These are phyloP conservation scores for Pilasporangium apinafurcum DNA, from an alignment of 352 stramenopile species.

Conservation along the genomic window DNA sequence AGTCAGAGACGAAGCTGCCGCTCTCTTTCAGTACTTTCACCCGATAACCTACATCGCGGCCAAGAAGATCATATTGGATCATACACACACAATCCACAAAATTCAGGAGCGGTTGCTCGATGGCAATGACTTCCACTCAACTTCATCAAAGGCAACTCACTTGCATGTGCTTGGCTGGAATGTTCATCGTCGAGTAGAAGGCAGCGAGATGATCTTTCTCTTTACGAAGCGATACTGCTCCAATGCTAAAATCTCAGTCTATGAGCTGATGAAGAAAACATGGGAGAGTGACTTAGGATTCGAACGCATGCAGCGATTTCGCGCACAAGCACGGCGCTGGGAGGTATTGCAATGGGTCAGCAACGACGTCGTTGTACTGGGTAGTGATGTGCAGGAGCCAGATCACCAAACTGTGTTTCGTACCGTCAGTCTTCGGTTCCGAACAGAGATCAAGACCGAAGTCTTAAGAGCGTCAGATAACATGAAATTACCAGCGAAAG, in stretches of 20 bases:
- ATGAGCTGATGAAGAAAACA: conserved; percentile 25
- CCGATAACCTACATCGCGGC: conserved; percentile 18
- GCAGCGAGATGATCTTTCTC: conserved; percentile 26
- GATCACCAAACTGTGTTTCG: conserved; percentile 36
- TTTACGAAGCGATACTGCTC: conserved; percentile 35
- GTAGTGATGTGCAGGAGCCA: conserved; percentile 29
- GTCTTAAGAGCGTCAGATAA: too few relatives aligned
- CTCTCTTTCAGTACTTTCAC: too few relatives aligned
- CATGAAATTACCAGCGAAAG: too few relatives aligned
- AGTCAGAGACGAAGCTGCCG: too few relatives aligned
- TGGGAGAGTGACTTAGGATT: conserved; percentile 32
- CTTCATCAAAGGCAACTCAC: too few relatives aligned
- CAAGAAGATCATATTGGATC: conserved; percentile 29
- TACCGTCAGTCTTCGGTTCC: conserved; percentile 36
- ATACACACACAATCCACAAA: conserved; percentile 16
- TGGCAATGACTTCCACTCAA: conserved; percentile 16
- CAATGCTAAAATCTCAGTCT: conserved; percentile 22
- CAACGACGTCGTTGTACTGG: conserved; percentile 30
- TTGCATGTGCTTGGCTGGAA: conserved; percentile 44
- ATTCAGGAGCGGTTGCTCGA: conserved; percentile 25
- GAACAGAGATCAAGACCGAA: conserved; percentile 22
- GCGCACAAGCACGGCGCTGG: conserved; percentile 37
- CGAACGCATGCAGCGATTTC: conserved; percentile 29
- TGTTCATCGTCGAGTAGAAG: conserved; percentile 20
- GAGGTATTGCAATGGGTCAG: conserved; percentile 36